Evolutionary conservation across 176 grass and related monocot genomes (phyloP).

Genomic region (Microstegium vimineum): DNA sequence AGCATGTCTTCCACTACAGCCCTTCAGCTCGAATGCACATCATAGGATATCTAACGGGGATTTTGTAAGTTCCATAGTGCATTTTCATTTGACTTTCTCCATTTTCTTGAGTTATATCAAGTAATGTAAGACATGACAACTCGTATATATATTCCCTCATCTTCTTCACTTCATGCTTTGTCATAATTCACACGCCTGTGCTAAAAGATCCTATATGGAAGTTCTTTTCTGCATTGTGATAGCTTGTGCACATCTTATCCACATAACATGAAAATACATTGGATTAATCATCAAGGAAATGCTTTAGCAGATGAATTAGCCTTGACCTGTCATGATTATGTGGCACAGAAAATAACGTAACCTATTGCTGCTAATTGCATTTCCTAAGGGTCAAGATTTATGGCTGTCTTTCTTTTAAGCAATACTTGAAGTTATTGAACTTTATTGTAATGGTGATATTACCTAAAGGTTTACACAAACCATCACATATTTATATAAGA

Average conservation of each 20-base stretch:
- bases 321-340: not conserved
- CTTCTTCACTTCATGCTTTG: not conserved
- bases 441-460: constrained; percentile 11
- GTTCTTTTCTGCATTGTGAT: not conserved
- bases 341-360: not conserved
- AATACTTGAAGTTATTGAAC: constrained; percentile 1
- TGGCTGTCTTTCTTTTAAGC: not conserved
- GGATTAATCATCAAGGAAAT: not conserved
- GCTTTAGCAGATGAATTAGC: not conserved
- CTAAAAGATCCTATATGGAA: constrained; percentile 3
- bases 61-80: constrained; percentile 62
- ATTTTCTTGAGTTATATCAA: constrained; percentile 16
- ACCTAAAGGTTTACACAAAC: not conserved
- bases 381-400: not conserved
- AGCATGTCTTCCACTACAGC: constrained; percentile 91
- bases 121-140: constrained; percentile 1
- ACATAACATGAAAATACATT: constrained; percentile 12
- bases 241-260: not conserved
- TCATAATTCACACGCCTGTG: not conserved
- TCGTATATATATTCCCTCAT: not conserved
- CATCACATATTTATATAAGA: not conserved
- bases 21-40: constrained; percentile 84
- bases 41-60: constrained; percentile 70
- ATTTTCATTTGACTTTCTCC: constrained; percentile 3
- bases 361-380: not conserved